A percentile compares a stretch with the other conserved stretches of the same genome.
Conservation (phyloP, 2,329 filamentous ascomycete species). For the Davidsoniella australis region DNA sequence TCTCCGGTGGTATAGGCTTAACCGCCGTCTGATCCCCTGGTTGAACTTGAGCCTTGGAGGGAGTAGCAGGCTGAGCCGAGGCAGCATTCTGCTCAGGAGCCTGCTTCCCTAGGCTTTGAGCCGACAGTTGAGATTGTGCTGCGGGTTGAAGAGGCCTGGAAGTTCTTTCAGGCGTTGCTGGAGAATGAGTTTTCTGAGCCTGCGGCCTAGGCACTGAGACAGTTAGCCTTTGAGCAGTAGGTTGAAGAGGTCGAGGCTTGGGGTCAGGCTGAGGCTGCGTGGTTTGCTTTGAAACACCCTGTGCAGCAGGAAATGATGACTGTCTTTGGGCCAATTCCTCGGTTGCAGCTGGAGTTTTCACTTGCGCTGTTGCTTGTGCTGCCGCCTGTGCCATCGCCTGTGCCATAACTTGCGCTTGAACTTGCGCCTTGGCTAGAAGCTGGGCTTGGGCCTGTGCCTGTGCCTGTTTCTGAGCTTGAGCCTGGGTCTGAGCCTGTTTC, state of each 20-base stretch:
- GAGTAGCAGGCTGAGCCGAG: neutral
- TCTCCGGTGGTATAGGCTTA: neutral
- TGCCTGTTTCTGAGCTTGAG: neutral
- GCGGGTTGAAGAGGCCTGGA: slow-evolving; percentile 5
- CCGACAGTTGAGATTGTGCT: slow-evolving; percentile 8
- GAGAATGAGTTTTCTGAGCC: neutral
- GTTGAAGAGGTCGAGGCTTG: neutral
- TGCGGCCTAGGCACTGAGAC: neutral
- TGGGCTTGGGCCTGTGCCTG: neutral
- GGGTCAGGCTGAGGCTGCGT: neutral
- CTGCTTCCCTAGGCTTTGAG: neutral
- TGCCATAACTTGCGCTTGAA: neutral
- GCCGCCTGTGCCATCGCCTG: too few relatives aligned
- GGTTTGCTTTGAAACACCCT: neutral
- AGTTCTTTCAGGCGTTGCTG: neutral
- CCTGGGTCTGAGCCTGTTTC: neutral
- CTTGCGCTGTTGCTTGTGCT: neutral
- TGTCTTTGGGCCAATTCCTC: neutral
- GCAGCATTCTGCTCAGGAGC: neutral
- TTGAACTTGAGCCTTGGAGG: slow-evolving; percentile 13
- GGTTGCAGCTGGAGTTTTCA: neutral
- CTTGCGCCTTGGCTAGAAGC: neutral
- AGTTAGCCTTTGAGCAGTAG: neutral
- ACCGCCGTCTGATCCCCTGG: slow-evolving; percentile 19
- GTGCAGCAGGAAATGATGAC: neutral